phyloP scores from a whole-genome alignment of 805 yeast genomes.

The Starmera dryadoides region DNA sequence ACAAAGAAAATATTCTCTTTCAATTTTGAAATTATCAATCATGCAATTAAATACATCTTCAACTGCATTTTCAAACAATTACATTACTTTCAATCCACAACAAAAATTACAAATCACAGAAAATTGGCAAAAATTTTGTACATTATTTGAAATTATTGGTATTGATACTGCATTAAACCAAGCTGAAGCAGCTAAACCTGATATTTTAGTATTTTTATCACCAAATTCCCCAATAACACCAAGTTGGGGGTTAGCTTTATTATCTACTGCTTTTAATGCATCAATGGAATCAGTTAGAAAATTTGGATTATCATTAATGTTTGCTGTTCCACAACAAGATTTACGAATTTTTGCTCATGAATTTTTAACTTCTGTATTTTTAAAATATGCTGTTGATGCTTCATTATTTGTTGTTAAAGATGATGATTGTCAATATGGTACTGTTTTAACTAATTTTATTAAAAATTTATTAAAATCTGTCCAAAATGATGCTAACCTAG shows the following conservation, averaged over 20 bases:
- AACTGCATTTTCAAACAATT: conserved; percentile 26
- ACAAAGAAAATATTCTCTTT: conserved; percentile 58
- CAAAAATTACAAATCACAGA: conserved; percentile 24
- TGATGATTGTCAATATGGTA: conserved; percentile 52
- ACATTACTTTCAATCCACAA: conserved; percentile 4
- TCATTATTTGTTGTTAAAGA: conserved; percentile 43
- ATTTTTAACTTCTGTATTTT: conserved; percentile 34
- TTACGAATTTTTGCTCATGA: conserved; percentile 38
- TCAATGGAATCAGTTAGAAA: conserved; percentile 73
- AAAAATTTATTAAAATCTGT: conserved; percentile 24
- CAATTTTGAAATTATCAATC: conserved; percentile 57
- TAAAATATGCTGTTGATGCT: conserved; percentile 60
- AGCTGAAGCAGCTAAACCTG: conserved; percentile 66
- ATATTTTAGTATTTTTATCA: conserved; percentile 46
- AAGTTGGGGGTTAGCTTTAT: conserved; percentile 66
- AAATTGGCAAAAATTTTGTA: conserved; percentile 67
- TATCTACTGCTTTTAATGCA: conserved; percentile 70
- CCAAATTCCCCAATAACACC: conserved; percentile 47
- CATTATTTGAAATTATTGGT: conserved; percentile 74
- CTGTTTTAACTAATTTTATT: conserved; percentile 39
- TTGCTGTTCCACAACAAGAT: conserved; percentile 40
- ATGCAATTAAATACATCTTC: conserved; percentile 31
- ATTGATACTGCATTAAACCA: conserved; percentile 85
- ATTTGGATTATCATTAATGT: conserved; percentile 48
- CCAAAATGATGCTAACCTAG: conserved; percentile 20